phyloP scores from a whole-genome alignment of 2,329 filamentous ascomycete genomes.

The Colletotrichum phormii region DNA sequence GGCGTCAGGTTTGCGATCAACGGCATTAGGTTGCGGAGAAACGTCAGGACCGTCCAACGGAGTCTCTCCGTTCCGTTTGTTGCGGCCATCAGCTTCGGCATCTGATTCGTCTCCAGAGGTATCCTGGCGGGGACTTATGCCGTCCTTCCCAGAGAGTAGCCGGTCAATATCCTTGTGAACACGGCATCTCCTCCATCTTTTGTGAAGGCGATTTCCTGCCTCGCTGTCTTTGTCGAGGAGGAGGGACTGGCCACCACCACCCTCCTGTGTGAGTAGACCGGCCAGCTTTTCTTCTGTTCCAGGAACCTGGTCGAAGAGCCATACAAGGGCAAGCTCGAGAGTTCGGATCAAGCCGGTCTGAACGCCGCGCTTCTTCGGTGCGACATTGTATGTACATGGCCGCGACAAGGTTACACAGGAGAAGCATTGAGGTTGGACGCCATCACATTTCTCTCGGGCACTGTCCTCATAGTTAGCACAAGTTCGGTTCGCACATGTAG shows the following conservation, averaged over 20 bases:
- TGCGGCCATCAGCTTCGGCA: constrained; percentile 39
- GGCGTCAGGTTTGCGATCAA: constrained; percentile 20
- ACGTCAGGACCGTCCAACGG: not conserved
- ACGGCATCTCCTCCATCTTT: constrained; percentile 71
- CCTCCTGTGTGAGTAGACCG: constrained; percentile 60
- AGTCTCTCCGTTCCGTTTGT: constrained; percentile 22
- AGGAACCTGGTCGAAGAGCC: constrained; percentile 72
- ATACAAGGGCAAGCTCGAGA: constrained; percentile 75
- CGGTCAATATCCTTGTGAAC: constrained; percentile 73
- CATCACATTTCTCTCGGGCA: constrained; percentile 79
- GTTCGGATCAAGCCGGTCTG: constrained; percentile 85
- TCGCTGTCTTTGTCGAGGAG: constrained; percentile 63
- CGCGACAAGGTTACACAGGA: constrained; percentile 74
- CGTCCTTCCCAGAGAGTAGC: constrained; percentile 63
- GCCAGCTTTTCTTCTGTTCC: constrained; percentile 70
- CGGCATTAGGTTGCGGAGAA: constrained; percentile 5
- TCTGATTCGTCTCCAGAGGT: constrained; percentile 50
- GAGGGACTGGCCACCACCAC: constrained; percentile 53
- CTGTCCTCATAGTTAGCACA: constrained; percentile 37
- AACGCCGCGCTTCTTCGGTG: constrained; percentile 80
- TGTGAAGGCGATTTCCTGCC: constrained; percentile 67
- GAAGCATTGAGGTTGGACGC: constrained; percentile 73
- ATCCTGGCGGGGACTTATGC: constrained; percentile 46
- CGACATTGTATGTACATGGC: constrained; percentile 77
- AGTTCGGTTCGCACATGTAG: constrained; percentile 1